Conservation (phyloP, 345 rosid genomes). For the Eucalyptus polyanthemos region DNA sequence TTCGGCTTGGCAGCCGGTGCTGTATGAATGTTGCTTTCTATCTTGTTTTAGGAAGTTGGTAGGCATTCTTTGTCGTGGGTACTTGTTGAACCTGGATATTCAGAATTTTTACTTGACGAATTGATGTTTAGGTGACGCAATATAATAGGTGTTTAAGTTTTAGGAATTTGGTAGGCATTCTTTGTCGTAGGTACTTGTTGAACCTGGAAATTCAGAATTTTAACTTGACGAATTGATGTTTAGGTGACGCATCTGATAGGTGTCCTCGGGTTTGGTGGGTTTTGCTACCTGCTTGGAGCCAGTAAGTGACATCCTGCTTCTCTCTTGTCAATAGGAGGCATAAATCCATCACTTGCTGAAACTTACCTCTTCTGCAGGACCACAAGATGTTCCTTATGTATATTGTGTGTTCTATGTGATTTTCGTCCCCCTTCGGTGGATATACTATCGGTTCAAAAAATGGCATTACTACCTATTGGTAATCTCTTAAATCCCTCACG, state of each 20-base stretch:
- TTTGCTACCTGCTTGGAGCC: conserved; percentile 90
- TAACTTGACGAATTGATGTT: background rate
- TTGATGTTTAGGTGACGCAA: conserved; percentile 52
- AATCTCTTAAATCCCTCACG: conserved; percentile 1
- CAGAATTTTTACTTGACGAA: background rate
- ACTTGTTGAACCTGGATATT: background rate
- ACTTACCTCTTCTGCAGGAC: conserved; percentile 38
- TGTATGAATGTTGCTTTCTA: background rate
- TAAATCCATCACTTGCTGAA: background rate
- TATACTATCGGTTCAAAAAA: conserved; percentile 90
- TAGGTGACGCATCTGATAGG: conserved; percentile 86
- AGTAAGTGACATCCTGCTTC: conserved; percentile 32
- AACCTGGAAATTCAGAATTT: background rate
- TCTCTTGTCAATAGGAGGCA: background rate
- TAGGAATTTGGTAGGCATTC: background rate
- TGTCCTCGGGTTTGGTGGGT: conserved; percentile 89
- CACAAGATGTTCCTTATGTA: conserved; percentile 75
- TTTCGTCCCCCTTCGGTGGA: conserved; percentile 97
- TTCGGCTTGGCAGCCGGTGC: background rate
- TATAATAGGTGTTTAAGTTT: conserved; percentile 41
- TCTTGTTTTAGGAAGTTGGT: background rate
- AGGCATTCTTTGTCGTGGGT: background rate
- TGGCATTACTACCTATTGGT: conserved; percentile 99
- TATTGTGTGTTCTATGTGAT: conserved; percentile 70
- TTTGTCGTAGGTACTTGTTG: background rate